Evolutionary conservation across 352 stramenopile genomes (phyloP), one percentile per base, ranked within the genome.

Genomic region (Peronospora destructor): DNA sequence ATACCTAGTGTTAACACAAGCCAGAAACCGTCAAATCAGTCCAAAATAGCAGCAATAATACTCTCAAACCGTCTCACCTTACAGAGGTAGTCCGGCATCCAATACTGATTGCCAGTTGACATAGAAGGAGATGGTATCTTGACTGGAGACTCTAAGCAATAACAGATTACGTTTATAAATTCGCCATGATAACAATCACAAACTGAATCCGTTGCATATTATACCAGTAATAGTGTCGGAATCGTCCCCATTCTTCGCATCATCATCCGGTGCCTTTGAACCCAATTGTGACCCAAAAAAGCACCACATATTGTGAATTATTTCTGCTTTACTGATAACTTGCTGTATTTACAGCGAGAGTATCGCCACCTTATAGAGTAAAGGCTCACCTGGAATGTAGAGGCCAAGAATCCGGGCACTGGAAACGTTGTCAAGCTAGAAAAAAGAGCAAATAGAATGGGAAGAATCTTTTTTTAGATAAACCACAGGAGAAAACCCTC

Each of bases 81-180:
- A 66, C 80, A 91, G 9, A 87, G 51, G 37, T 90, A 65, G 45
- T 93, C 83, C 3, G 83, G 83, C 83, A 93, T 93, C 83, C 83
- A 93, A 52, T 87, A 87, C 46, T 85, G 74, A 11, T 71, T 77
- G 41, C 54, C 67, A 42, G 66, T 59, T 5, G 68, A 70, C 53
- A 66, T 73, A 19, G 66, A 54, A 26, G 70, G 66, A 26, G 59
- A 60, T 11, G 53, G 61, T 11, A 61, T 46, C 35, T 68, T 74
- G 23, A 54, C 30, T 5, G 62, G 58, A 13, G 70, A 70, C 6
- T 40, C 49, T 63, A 33, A 33, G 16, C 28, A 45, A 37, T 38
- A 2, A 11, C 29, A 23, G 44, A 50, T 13, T 26, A 37, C 3
- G 16, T 11, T 16, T 8, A 21, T 58, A 26, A 56, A 38, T 37